phyloP scores from a whole-genome alignment of 1,284 basidiomycete genomes.

The Mycosarcoma mackinlayi region DNA sequence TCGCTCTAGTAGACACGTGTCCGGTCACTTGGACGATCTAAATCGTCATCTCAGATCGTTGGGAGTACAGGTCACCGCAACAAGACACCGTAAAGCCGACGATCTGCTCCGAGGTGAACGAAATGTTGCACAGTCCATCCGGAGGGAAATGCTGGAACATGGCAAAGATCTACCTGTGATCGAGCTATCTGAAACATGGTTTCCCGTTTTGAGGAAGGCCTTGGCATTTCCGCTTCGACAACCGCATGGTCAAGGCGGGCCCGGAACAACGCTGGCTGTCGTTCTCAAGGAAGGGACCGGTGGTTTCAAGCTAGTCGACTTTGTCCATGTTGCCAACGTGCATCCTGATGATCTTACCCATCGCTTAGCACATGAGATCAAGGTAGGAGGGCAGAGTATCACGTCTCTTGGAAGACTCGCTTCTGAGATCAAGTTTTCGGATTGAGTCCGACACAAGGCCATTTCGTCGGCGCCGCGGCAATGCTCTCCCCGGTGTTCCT shows the following conservation, averaged over 20 bases:
- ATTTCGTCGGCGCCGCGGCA: too few relatives aligned
- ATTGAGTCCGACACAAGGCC: too few relatives aligned
- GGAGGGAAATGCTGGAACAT: neutral
- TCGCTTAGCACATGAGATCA: neutral
- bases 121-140: neutral
- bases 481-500: too few relatives aligned
- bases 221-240: neutral
- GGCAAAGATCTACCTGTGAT: neutral
- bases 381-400: neutral
- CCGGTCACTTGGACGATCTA: neutral
- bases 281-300: neutral
- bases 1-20: too few relatives aligned
- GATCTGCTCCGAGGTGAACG: neutral
- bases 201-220: neutral
- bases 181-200: neutral
- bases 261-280: slow-evolving; percentile 4
- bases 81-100: neutral
- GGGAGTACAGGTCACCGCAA: neutral
- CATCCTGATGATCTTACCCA: slow-evolving; percentile 1
- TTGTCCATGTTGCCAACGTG: neutral
- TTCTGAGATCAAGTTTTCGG: too few relatives aligned
- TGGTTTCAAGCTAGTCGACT: neutral
- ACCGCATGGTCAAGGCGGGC: slow-evolving; percentile 7
- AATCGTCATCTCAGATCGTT: neutral
- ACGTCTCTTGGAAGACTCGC: too few relatives aligned